These are phyloP conservation scores for Bryopsis sp. DNA, from an alignment of 139 green algal genomes.

Conservation along the genomic window DNA sequence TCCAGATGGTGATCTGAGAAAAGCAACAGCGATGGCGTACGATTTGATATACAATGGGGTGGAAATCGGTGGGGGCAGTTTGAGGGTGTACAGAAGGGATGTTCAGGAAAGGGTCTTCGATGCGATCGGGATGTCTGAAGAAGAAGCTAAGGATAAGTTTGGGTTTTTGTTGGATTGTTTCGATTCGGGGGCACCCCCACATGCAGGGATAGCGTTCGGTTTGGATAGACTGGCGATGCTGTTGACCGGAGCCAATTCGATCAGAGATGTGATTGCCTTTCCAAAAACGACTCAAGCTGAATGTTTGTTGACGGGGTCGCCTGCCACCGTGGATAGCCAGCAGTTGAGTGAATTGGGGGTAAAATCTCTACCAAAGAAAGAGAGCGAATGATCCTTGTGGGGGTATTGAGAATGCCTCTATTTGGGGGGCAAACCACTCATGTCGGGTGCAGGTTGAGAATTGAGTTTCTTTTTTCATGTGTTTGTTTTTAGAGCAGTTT, in stretches of 20 bases:
- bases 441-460: no score
- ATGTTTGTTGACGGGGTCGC: constrained; percentile 77
- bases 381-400: no score
- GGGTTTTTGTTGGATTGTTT: constrained; percentile 76
- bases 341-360: constrained; percentile 26
- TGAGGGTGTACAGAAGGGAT: constrained; percentile 86
- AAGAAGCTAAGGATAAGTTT: constrained; percentile 76
- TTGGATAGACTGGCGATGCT: constrained; percentile 93
- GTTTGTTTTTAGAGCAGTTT: no score
- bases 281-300: constrained; percentile 87
- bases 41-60: constrained; percentile 98
- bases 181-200: constrained; percentile 80
- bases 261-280: constrained; percentile 99
- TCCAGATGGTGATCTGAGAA: constrained; percentile 26
- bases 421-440: no score
- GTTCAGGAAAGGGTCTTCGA: constrained; percentile 88
- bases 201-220: constrained; percentile 88
- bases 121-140: constrained; percentile 71
- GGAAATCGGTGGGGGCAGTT: constrained; percentile 86
- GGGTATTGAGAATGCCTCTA: no score
- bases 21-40: constrained; percentile 71
- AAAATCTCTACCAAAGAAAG: no score
- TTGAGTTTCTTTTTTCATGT: no score
- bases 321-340: constrained; percentile 22
- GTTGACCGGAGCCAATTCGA: constrained; percentile 66